Evolutionary conservation across 2,329 filamentous ascomycete species (phyloP).

Genomic region (Penicillium sp.): DNA sequence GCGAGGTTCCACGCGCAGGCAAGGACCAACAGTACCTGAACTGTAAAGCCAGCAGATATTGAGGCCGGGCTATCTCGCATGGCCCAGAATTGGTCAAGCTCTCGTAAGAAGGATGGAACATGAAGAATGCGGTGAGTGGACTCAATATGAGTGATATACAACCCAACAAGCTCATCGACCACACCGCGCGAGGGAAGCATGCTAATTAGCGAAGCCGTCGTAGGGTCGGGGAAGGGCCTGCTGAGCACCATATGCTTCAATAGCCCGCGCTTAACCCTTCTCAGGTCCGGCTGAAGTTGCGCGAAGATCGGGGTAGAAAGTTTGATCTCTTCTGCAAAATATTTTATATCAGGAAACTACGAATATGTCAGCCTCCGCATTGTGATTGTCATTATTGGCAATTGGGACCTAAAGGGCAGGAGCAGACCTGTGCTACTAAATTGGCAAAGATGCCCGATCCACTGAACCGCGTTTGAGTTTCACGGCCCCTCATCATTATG

Average conservation of each 20-base stretch:
- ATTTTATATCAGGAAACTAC: conserved; percentile 38
- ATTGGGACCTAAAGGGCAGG: not conserved
- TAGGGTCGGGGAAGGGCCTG: conserved; percentile 28
- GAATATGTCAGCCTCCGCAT: conserved; percentile 9
- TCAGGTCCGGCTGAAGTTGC: conserved; percentile 32
- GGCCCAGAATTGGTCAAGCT: conserved; percentile 36
- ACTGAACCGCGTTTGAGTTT: conserved; percentile 41
- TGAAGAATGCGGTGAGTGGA: conserved; percentile 41
- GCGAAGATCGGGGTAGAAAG: conserved; percentile 34
- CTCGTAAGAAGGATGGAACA: conserved; percentile 38
- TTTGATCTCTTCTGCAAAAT: conserved; percentile 39
- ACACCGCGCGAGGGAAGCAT: conserved; percentile 35
- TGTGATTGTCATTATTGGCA: not conserved
- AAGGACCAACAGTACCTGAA: conserved; percentile 38
- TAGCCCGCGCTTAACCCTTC: conserved; percentile 30
- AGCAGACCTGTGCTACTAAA: conserved; percentile 37
- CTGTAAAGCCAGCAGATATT: conserved; percentile 31
- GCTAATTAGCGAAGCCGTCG: conserved; percentile 27
- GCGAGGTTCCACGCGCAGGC: conserved; percentile 39
- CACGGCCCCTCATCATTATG: conserved; percentile 37
- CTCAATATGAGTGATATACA: conserved; percentile 42
- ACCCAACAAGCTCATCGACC: conserved; percentile 36
- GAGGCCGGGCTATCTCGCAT: conserved; percentile 24
- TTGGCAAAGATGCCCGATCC: conserved; percentile 40
- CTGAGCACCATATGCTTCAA: conserved; percentile 31